Evolutionary conservation across 345 rosid genomes (phyloP).

Genomic region (Heritiera fomes): DNA sequence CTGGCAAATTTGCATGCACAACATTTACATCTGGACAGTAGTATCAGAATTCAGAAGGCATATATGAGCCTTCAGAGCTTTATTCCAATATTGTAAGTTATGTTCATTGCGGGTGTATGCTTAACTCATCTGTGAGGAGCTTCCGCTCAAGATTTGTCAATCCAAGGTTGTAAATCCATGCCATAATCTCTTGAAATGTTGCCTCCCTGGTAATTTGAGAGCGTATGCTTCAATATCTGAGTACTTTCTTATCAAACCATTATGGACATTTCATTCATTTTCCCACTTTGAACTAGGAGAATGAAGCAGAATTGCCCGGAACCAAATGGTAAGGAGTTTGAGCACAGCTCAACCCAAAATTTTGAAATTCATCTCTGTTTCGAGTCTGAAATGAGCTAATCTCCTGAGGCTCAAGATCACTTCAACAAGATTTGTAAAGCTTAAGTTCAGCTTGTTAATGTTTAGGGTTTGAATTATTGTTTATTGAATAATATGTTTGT

Average conservation of each 20-base stretch:
- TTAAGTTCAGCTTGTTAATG: background rate
- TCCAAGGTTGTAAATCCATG: background rate
- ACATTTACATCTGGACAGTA: background rate
- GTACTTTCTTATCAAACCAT: background rate
- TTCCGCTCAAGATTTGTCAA: background rate
- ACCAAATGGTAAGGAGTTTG: background rate
- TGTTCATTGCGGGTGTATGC: background rate
- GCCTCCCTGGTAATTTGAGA: background rate
- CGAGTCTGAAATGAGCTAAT: background rate
- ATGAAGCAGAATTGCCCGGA: background rate
- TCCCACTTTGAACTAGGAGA: background rate
- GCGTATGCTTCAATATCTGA: background rate
- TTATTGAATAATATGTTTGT: too few species aligned
- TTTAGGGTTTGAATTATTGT: too few species aligned
- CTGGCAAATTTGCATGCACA: background rate
- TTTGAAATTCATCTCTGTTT: background rate
- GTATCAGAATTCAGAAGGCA: background rate
- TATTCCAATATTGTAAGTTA: background rate
- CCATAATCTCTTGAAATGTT: background rate
- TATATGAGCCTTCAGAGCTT: background rate
- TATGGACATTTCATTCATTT: background rate
- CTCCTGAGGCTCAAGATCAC: background rate
- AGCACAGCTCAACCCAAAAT: background rate
- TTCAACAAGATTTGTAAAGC: background rate
- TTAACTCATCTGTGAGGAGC: background rate